Conservation (phyloP, 176 grass and related monocot species). For the Ensete ventricosum region DNA sequence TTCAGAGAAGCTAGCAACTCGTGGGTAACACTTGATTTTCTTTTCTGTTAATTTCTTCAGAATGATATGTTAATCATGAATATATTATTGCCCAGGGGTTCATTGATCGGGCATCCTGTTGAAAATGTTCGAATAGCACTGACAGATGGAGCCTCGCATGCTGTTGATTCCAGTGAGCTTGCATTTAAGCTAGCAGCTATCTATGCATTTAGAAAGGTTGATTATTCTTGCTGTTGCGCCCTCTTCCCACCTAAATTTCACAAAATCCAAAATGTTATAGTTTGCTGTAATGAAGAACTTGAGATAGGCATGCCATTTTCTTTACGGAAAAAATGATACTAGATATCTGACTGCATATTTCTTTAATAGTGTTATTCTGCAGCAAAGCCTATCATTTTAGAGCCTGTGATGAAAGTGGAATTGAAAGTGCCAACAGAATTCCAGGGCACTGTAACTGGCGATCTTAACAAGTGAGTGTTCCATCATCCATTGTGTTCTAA, state of each 20-base stretch:
- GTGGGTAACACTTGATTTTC: conserved; percentile 29
- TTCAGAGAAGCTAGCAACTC: conserved; percentile 95
- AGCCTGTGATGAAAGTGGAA: conserved; percentile 98
- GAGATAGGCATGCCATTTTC: not conserved
- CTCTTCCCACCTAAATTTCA: conserved; percentile 1
- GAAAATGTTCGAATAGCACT: conserved; percentile 77
- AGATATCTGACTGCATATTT: conserved; percentile 11
- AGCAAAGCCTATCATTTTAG: conserved; percentile 84
- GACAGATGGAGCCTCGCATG: conserved; percentile 87
- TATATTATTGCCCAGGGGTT: conserved; percentile 38
- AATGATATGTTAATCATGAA: conserved; percentile 23
- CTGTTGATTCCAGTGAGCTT: conserved; percentile 97
- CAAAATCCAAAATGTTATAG: not conserved
- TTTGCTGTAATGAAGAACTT: not conserved
- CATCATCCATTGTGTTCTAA: not conserved
- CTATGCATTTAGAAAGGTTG: conserved; percentile 98
- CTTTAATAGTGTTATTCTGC: conserved; percentile 61
- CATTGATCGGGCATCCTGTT: conserved; percentile 86
- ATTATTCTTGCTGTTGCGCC: conserved; percentile 2
- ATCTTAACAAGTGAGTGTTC: conserved; percentile 89
- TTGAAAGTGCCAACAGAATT: conserved; percentile 91
- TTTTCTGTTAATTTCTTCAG: conserved; percentile 14
- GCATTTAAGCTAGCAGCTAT: conserved; percentile 93
- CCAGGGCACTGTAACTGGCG: conserved; percentile 94
- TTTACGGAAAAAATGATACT: not conserved